These are phyloP conservation scores for Pinus taeda DNA, from an alignment of 75 land plant species.

Conservation along the genomic window DNA sequence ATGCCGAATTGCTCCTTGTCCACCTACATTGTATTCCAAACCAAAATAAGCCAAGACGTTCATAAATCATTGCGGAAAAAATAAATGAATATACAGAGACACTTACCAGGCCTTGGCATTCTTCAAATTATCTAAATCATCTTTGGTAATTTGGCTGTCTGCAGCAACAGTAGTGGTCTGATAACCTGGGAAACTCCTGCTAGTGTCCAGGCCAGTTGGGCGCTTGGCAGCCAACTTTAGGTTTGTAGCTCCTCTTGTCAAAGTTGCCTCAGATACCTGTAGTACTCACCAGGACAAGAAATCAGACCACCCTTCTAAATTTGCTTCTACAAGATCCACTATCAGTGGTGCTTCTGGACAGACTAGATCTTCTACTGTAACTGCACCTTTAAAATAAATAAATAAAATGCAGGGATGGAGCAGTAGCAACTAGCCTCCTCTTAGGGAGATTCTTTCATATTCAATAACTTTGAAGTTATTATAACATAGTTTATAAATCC, in stretches of 20 bases:
- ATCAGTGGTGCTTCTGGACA: too few relatives aligned
- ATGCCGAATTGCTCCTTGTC: slow-evolving; percentile 76
- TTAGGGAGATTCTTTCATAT: too few relatives aligned
- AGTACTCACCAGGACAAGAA: neutral
- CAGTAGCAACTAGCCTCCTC: too few relatives aligned
- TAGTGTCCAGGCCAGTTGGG: neutral
- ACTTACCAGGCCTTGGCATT: neutral
- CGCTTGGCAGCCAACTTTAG: neutral
- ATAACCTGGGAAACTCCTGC: neutral
- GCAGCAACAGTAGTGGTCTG: too few relatives aligned
- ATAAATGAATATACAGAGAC: neutral
- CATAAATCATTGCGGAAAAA: neutral
- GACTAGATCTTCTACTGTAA: too few relatives aligned
- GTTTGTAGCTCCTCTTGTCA: neutral
- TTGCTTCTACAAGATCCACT: too few relatives aligned
- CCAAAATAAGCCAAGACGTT: neutral
- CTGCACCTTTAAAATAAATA: too few relatives aligned
- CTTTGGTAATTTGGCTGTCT: neutral
- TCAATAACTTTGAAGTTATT: too few relatives aligned
- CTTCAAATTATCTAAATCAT: neutral
- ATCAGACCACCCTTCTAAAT: neutral
- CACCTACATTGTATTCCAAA: slow-evolving; percentile 38
- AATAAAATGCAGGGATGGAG: too few relatives aligned
- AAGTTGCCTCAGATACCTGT: neutral
- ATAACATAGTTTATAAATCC: too few relatives aligned